These are phyloP conservation scores for Discostella stelligera DNA, from an alignment of 352 stramenopile species.

Conservation along the genomic window DNA sequence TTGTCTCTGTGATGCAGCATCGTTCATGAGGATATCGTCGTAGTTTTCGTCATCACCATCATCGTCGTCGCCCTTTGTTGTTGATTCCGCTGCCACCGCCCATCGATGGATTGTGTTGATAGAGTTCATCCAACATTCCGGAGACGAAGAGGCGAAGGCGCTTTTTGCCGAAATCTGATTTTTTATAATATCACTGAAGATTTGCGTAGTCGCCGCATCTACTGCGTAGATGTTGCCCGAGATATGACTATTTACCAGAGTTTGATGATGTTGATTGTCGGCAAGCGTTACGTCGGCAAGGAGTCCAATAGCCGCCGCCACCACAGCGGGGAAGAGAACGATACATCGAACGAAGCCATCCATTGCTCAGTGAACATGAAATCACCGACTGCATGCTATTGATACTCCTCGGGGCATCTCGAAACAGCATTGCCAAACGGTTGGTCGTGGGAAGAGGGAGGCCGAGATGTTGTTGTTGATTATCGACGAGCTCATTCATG, in stretches of 20 bases:
- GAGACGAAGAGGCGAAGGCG: slow-evolving; percentile 20
- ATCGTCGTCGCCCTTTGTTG: neutral
- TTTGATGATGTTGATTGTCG: neutral
- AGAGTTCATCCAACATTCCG: slow-evolving; percentile 43
- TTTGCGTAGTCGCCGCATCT: neutral
- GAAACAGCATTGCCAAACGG: neutral
- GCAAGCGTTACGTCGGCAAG: neutral
- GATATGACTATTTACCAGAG: neutral
- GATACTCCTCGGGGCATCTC: neutral
- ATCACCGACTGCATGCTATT: neutral
- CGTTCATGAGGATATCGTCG: neutral
- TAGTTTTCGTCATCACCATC: no score
- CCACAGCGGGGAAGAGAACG: neutral
- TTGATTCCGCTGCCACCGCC: neutral
- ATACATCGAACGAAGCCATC: neutral
- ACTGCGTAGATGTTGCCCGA: neutral
- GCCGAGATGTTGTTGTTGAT: neutral
- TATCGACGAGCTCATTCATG: neutral
- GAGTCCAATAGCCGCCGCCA: neutral
- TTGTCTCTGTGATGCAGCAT: neutral
- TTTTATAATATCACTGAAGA: slow-evolving; percentile 27
- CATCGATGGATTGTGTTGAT: slow-evolving; percentile 30
- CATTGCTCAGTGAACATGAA: neutral
- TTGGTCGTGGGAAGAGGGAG: neutral
- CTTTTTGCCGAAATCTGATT: slow-evolving; percentile 20